Evolutionary conservation across 2,329 filamentous ascomycete species (phyloP).

Genomic region (Lachnellula hyalina): DNA sequence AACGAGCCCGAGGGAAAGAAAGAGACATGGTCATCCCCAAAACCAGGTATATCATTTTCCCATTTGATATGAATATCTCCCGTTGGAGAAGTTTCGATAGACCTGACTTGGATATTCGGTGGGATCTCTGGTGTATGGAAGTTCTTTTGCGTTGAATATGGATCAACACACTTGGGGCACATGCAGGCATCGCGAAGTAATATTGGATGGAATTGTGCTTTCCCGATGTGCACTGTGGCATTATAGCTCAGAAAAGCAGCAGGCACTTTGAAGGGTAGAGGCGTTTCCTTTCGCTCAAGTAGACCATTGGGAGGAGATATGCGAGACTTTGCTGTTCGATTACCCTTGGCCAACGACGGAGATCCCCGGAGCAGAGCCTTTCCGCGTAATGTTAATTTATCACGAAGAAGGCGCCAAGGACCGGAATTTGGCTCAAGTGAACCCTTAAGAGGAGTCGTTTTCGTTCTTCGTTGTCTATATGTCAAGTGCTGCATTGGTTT

Average conservation of each 20-base stretch:
- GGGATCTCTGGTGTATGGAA: conserved; percentile 64
- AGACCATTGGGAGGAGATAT: no score
- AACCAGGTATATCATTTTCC: conserved; percentile 45
- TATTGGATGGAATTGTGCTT: conserved; percentile 4
- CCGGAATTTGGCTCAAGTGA: not conserved
- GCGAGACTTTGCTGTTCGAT: no score
- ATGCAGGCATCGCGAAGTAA: conserved; percentile 54
- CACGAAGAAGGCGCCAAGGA: no score
- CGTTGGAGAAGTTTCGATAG: conserved; percentile 33
- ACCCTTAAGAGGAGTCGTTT: not conserved
- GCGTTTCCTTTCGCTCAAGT: no score
- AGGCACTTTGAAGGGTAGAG: no score
- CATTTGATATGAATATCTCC: conserved; percentile 47
- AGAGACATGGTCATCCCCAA: conserved; percentile 24
- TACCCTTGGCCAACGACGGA: no score
- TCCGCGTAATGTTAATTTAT: no score
- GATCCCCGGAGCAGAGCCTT: no score
- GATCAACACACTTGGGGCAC: conserved; percentile 52
- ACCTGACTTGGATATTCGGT: conserved; percentile 36
- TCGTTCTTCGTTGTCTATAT: not conserved
- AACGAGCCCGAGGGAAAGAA: conserved; percentile 18
- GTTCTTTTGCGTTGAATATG: conserved; percentile 55
- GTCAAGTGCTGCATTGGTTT: not conserved
- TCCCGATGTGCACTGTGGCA: not conserved
- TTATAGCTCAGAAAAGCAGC: no score